Conservation (phyloP, 2,329 filamentous ascomycete genomes). For the Cladosporium phlei region DNA sequence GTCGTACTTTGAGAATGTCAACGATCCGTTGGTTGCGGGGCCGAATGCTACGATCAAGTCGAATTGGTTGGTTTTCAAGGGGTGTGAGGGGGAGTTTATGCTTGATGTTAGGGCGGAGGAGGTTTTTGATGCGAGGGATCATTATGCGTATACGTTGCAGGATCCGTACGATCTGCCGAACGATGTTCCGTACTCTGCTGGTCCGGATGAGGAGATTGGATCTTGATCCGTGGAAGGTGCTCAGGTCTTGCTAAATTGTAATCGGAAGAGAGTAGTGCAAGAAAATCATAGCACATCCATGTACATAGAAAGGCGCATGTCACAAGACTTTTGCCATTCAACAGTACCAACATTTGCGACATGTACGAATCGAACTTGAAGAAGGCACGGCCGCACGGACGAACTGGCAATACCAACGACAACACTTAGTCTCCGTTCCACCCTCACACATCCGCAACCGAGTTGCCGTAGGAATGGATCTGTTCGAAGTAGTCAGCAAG, state of each 20-base stretch:
- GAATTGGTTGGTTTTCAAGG: slow-evolving; percentile 20
- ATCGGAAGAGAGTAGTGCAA: too few species aligned
- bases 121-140: slow-evolving; percentile 19
- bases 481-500: slow-evolving; percentile 17
- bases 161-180: slow-evolving; percentile 14
- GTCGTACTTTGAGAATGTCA: slow-evolving; percentile 22
- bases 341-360: too few species aligned
- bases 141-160: slow-evolving; percentile 22
- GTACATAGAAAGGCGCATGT: too few species aligned
- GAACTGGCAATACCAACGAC: too few species aligned
- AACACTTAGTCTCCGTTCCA: too few species aligned
- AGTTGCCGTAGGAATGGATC: slow-evolving; percentile 43
- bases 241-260: too few species aligned
- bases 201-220: slow-evolving; percentile 9
- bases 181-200: slow-evolving; percentile 7
- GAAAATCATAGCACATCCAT: too few species aligned
- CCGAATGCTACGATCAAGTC: slow-evolving; percentile 18
- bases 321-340: too few species aligned
- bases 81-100: slow-evolving; percentile 18
- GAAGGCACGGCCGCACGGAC: too few species aligned
- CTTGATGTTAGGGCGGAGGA: slow-evolving; percentile 18
- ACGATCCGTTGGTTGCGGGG: slow-evolving; percentile 21
- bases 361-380: too few species aligned
- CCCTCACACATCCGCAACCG: slow-evolving; percentile 26
- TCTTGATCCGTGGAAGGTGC: too few species aligned